Conservation (phyloP, 306 rosid species). For the Oemleria cerasiformis region DNA sequence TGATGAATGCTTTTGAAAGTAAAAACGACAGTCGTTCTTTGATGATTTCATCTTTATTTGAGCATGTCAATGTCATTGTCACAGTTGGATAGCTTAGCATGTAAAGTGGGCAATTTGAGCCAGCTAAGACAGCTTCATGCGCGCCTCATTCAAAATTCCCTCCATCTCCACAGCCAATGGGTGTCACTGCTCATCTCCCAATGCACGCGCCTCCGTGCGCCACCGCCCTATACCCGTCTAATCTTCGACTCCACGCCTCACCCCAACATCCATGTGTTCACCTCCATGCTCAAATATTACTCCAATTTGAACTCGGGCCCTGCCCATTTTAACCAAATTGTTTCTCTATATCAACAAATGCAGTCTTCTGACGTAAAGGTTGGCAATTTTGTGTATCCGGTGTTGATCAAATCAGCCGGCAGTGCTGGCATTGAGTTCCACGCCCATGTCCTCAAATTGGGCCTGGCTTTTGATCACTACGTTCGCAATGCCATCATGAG, state of each 20-base stretch:
- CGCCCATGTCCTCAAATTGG: conserved; percentile 44
- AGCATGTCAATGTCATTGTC: not conserved
- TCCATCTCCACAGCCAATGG: conserved; percentile 48
- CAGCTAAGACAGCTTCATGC: conserved; percentile 53
- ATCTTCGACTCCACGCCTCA: conserved; percentile 36
- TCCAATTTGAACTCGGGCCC: conserved; percentile 30
- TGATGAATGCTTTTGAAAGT: no score
- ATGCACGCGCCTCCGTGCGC: conserved; percentile 60
- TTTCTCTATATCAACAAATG: conserved; percentile 42
- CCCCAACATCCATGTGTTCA: conserved; percentile 40
- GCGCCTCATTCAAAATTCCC: conserved; percentile 39
- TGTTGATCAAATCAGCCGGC: conserved; percentile 45
- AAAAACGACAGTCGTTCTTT: no score
- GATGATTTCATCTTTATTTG: not conserved
- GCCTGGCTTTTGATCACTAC: conserved; percentile 38
- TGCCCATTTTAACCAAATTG: conserved; percentile 19
- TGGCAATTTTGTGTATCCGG: conserved; percentile 39
- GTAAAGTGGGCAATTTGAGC: conserved; percentile 27
- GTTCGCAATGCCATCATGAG: conserved; percentile 51
- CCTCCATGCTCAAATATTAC: conserved; percentile 54
- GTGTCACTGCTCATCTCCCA: conserved; percentile 43
- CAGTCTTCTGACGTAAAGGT: conserved; percentile 26
- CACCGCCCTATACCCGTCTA: conserved; percentile 37
- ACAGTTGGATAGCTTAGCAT: conserved; percentile 11
- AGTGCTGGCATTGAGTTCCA: conserved; percentile 41